Percentiles rank a stretch among this genome's conserved stretches.
Evolutionary conservation across 2,329 filamentous ascomycete genomes (phyloP).

Genomic region (Anthostomella pinea): DNA sequence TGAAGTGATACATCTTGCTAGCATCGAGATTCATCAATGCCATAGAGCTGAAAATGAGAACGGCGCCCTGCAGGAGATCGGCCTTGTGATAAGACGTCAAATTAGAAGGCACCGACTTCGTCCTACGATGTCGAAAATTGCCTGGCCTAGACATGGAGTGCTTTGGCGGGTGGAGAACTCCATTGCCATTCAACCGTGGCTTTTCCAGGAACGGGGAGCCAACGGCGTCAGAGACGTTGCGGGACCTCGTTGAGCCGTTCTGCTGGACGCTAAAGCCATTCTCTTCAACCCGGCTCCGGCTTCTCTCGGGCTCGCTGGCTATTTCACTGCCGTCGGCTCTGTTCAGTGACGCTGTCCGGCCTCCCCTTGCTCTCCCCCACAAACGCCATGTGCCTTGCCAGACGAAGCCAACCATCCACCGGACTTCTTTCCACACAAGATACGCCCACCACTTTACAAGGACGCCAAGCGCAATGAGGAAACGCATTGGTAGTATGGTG

Average conservation of each 20-base stretch:
- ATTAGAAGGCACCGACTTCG: conserved; percentile 80
- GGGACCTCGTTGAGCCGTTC: conserved; percentile 18
- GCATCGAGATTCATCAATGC: conserved; percentile 90
- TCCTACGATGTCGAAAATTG: conserved; percentile 63
- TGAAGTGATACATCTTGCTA: conserved; percentile 96
- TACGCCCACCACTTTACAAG: conserved; percentile 76
- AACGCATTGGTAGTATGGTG: conserved; percentile 88
- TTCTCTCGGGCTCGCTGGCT: conserved; percentile 37
- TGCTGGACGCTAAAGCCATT: conserved; percentile 13
- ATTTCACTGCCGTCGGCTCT: conserved; percentile 22
- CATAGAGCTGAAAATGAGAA: conserved; percentile 82
- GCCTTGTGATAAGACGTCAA: conserved; percentile 90
- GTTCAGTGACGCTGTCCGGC: conserved; percentile 33
- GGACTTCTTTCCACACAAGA: conserved; percentile 67
- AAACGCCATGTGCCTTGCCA: conserved; percentile 76
- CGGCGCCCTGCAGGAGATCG: conserved; percentile 83
- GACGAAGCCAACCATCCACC: conserved; percentile 72
- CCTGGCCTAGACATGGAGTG: conserved; percentile 33
- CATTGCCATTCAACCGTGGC: conserved; percentile 20
- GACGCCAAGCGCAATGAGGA: conserved; percentile 75
- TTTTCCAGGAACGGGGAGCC: conserved; percentile 18
- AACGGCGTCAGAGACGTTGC: conserved; percentile 19
- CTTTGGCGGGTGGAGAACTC: conserved; percentile 31
- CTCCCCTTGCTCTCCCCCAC: conserved; percentile 62
- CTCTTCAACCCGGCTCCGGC: conserved; percentile 34